Evolutionary conservation across 768 basidiomycete species (phyloP).

Genomic region (Tulasnella sp.): DNA sequence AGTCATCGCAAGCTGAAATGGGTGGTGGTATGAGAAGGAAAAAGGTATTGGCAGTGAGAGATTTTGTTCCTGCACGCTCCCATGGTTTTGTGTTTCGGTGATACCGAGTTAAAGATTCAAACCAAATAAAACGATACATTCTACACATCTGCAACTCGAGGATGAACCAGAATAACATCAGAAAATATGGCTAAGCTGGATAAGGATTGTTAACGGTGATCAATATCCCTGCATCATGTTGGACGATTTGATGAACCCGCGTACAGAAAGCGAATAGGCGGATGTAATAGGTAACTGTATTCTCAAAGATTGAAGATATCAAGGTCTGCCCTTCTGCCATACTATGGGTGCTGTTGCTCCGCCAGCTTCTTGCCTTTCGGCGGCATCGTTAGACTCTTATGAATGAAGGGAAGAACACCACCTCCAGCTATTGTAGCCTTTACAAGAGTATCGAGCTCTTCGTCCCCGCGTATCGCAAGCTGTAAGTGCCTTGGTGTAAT

Average conservation of each 20-base stretch:
- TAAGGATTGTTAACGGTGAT: no score
- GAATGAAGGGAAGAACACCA: constrained; percentile 78
- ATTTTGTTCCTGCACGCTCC: constrained; percentile 4
- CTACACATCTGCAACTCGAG: no score
- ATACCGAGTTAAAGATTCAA: no score
- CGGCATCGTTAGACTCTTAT: constrained; percentile 55
- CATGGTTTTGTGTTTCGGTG: background rate
- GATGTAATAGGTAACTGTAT: constrained; percentile 1
- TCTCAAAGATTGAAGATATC: constrained; percentile 2
- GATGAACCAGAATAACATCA: no score
- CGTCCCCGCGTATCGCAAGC: constrained; percentile 91
- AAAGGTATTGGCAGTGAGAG: constrained; percentile 1
- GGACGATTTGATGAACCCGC: background rate
- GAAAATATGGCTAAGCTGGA: no score
- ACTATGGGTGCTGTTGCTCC: background rate
- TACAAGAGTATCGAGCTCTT: constrained; percentile 92
- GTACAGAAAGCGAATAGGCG: background rate
- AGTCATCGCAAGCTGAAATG: constrained; percentile 12
- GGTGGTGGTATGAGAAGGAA: constrained; percentile 1
- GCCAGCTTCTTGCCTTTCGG: constrained; percentile 5
- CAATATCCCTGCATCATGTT: no score
- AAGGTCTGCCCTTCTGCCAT: background rate
- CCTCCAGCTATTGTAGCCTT: constrained; percentile 88
- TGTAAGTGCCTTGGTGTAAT: constrained; percentile 94
- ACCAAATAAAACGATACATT: no score